A percentile compares a stretch with the other conserved stretches of the same genome.
These are phyloP conservation scores for Evernia prunastri DNA, from an alignment of 495 filamentous ascomycete species.

Conservation along the genomic window DNA sequence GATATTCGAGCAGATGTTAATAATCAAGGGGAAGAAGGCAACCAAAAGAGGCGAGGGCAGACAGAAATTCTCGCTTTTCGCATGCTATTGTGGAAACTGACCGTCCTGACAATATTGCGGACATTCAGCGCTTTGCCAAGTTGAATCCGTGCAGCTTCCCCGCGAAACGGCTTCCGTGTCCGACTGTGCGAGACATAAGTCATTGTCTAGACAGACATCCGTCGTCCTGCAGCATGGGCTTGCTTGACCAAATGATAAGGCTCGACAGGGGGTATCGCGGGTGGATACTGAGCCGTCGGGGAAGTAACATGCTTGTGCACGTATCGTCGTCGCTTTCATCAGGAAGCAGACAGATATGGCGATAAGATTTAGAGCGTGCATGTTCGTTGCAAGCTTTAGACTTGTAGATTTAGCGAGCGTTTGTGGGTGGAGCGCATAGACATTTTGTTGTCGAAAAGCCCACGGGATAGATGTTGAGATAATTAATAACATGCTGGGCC, in stretches of 20 bases:
- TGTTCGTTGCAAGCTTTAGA: neutral
- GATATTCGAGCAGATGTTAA: neutral
- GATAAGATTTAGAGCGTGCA: neutral
- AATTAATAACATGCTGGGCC: neutral
- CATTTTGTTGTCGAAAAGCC: neutral
- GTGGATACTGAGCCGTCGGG: neutral
- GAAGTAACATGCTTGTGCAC: constrained; percentile 1
- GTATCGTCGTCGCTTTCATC: neutral
- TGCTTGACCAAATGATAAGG: neutral
- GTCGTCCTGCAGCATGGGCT: neutral
- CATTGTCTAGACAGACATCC: neutral
- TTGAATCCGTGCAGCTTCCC: neutral
- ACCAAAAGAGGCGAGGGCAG: neutral
- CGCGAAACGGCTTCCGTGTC: neutral
- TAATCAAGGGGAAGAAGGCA: neutral
- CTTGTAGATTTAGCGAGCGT: neutral
- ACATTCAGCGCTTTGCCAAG: neutral
- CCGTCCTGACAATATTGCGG: neutral
- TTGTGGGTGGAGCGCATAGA: neutral
- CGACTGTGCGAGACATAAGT: neutral
- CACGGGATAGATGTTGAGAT: too few species aligned
- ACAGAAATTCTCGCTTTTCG: too few species aligned
- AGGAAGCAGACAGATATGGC: neutral
- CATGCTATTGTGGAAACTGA: too few species aligned
- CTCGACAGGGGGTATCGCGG: neutral